A percentile compares a stretch with the other conserved stretches of the same genome.
These are phyloP conservation scores for Mallotus nudiflorus DNA, from an alignment of 345 rosid species.

Conservation along the genomic window DNA sequence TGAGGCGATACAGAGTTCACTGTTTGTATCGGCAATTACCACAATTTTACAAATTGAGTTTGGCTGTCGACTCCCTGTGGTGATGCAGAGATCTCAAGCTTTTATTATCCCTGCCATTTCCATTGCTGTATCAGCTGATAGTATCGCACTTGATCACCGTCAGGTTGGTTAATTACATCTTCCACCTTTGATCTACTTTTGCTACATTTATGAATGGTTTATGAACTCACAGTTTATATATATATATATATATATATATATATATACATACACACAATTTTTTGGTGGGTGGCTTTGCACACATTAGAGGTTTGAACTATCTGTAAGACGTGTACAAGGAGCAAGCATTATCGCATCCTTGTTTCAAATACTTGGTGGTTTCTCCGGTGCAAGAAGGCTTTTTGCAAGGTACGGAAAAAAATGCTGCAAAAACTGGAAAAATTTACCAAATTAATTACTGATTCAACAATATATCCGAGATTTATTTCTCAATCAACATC, in stretches of 20 bases:
- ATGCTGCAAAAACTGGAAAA: no score
- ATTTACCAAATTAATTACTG: no score
- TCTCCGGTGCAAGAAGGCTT: slow-evolving; percentile 71
- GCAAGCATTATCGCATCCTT: slow-evolving; percentile 64
- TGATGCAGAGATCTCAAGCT: slow-evolving; percentile 68
- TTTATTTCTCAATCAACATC: no score
- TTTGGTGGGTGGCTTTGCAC: not conserved
- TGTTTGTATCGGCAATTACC: slow-evolving; percentile 74
- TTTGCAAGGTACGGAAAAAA: slow-evolving; percentile 48
- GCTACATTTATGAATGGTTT: not conserved
- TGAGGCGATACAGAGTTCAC: slow-evolving; percentile 57
- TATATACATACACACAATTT: no score
- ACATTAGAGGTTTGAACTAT: slow-evolving; percentile 52
- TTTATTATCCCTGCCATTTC: slow-evolving; percentile 64
- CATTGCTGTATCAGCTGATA: slow-evolving; percentile 48
- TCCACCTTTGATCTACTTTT: no score
- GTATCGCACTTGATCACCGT: slow-evolving; percentile 41
- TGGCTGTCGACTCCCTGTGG: slow-evolving; percentile 79
- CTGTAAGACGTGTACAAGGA: slow-evolving; percentile 75
- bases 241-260: no score
- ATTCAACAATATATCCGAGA: no score
- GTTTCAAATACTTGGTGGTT: slow-evolving; percentile 56
- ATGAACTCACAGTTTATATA: not conserved
- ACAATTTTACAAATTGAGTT: slow-evolving; percentile 69
- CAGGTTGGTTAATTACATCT: slow-evolving; percentile 35